Conservation (phyloP, 1,139 yeast species). For the Ashbya aceris region DNA sequence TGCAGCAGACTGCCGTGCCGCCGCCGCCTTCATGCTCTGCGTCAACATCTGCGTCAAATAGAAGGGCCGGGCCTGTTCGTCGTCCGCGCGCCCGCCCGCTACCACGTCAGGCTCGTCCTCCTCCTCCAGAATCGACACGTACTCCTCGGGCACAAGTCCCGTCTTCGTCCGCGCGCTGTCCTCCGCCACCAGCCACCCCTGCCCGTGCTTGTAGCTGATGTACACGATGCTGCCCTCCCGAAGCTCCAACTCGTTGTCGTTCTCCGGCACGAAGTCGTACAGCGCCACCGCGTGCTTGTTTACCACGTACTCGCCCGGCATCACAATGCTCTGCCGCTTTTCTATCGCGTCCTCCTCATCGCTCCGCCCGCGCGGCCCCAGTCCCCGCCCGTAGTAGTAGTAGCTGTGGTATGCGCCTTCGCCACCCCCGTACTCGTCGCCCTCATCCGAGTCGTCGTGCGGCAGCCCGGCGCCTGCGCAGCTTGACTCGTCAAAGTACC, state of each 20-base stretch:
- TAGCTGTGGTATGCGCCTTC: neutral
- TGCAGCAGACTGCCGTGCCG: conserved; percentile 11
- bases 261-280: conserved; percentile 85
- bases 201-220: conserved; percentile 88
- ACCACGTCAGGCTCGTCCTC: conserved; percentile 15
- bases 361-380: conserved; percentile 12
- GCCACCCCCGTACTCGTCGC: conserved; percentile 5
- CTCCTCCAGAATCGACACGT: conserved; percentile 50
- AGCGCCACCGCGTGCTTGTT: conserved; percentile 70
- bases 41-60: conserved; percentile 27
- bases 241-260: conserved; percentile 79
- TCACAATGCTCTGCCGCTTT: conserved; percentile 32
- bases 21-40: conserved; percentile 14
- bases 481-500: conserved; percentile 29
- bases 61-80: conserved; percentile 27
- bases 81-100: conserved; percentile 14
- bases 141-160: conserved; percentile 93
- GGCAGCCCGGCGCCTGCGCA: conserved; percentile 1
- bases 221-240: conserved; percentile 76
- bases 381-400: neutral
- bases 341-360: conserved; percentile 28
- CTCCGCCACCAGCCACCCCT: conserved; percentile 93
- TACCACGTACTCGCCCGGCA: conserved; percentile 30
- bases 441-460: conserved; percentile 13
- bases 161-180: conserved; percentile 34